These are phyloP conservation scores for Trametes cubensis DNA, from an alignment of 768 basidiomycete species.

Conservation along the genomic window DNA sequence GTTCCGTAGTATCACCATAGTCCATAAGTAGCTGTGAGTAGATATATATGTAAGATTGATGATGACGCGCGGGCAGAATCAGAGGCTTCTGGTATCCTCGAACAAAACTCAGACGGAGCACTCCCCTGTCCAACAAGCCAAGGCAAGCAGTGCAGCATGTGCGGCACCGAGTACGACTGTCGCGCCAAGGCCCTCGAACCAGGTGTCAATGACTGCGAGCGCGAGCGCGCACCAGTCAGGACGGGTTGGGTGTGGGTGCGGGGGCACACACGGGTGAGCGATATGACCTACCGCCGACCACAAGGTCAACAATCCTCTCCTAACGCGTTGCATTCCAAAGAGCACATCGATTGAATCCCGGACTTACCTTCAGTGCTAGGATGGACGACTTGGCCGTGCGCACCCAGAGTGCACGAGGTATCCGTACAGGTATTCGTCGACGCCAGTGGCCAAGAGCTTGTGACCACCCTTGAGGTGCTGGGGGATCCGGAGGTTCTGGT, in stretches of 20 bases:
- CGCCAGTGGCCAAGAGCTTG: neutral
- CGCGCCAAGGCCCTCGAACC: slow-evolving; percentile 43
- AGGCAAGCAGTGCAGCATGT: slow-evolving; percentile 40
- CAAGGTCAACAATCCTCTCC: slow-evolving; percentile 1
- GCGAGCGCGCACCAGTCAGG: slow-evolving; percentile 34
- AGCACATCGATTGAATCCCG: neutral
- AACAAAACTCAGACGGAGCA: neutral
- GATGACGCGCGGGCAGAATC: neutral
- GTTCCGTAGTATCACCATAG: no score
- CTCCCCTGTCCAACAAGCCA: slow-evolving; percentile 19
- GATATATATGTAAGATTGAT: no score
- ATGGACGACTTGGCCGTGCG: slow-evolving; percentile 40
- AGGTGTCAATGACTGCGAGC: slow-evolving; percentile 49
- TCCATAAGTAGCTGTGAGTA: no score
- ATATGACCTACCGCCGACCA: slow-evolving; percentile 25
- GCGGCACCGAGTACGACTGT: slow-evolving; percentile 43
- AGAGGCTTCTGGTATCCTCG: neutral
- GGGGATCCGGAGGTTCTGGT: neutral
- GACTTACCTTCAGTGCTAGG: slow-evolving; percentile 40
- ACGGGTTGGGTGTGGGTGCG: slow-evolving; percentile 28
- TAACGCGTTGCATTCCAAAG: neutral
- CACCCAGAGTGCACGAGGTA: slow-evolving; percentile 29
- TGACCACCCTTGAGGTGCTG: neutral
- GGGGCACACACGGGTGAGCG: slow-evolving; percentile 33
- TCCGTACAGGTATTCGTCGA: slow-evolving; percentile 12